These are phyloP conservation scores for Backusella australiensis DNA, from an alignment of 192 early-diverging fungal species.

Conservation along the genomic window DNA sequence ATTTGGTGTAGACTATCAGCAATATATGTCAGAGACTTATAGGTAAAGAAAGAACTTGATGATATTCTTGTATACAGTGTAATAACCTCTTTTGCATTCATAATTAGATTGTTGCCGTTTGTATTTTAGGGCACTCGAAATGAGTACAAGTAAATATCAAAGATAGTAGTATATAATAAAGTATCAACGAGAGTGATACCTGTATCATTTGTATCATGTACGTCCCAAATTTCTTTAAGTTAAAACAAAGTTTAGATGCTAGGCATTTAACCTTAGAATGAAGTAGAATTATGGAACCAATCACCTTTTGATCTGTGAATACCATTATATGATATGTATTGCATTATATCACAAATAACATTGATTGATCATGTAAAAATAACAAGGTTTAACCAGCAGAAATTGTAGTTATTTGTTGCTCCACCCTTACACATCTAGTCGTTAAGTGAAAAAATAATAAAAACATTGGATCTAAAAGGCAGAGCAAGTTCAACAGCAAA, in stretches of 20 bases:
- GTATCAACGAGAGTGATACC: not conserved
- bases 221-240: not conserved
- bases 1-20: slow-evolving; percentile 44
- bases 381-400: not conserved
- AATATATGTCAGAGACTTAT: slow-evolving; percentile 33
- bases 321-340: no score
- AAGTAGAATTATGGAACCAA: not conserved
- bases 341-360: not conserved
- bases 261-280: not conserved
- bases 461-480: not conserved
- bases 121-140: not conserved
- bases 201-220: not conserved
- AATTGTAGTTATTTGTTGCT: not conserved
- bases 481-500: no score
- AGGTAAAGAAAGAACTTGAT: slow-evolving; percentile 14
- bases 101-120: not conserved
- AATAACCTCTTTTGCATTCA: not conserved
- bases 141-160: not conserved
- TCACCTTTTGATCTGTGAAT: not conserved
- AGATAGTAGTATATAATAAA: not conserved
- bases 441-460: no score
- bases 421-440: not conserved
- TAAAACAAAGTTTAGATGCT: not conserved
- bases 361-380: not conserved
- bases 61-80: not conserved